These are phyloP conservation scores for Rhododendron kiyosumense DNA, from an alignment of 148 eudicot species.

Conservation along the genomic window DNA sequence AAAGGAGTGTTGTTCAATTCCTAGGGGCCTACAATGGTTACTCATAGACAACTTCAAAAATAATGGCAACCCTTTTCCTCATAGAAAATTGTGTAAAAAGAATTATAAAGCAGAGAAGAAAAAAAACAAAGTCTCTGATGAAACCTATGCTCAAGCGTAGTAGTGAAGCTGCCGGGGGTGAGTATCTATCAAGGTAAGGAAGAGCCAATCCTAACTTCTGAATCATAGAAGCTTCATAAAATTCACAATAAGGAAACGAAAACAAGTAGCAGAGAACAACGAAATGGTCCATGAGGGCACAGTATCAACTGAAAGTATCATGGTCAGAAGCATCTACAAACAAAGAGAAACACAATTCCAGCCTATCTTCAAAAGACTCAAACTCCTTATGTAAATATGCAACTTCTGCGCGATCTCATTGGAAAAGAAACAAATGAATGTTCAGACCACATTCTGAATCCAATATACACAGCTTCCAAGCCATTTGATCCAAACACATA, in stretches of 20 bases:
- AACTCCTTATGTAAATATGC: background rate
- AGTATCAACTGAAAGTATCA: background rate
- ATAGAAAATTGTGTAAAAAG: background rate
- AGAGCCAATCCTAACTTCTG: background rate
- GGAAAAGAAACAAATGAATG: background rate
- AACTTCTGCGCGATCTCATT: background rate
- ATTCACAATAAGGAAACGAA: background rate
- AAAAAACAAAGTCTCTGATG: background rate
- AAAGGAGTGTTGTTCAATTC: background rate
- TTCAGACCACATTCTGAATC: background rate
- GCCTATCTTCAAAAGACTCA: background rate
- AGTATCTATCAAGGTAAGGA: background rate
- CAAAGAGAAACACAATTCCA: background rate
- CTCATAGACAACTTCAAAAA: background rate
- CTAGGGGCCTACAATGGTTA: background rate
- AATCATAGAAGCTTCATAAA: background rate
- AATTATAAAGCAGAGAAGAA: background rate
- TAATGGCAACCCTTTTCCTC: background rate
- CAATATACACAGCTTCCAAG: background rate
- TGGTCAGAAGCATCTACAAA: background rate
- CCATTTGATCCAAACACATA: background rate
- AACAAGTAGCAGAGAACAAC: background rate
- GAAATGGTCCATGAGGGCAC: background rate
- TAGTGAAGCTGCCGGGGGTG: too few species aligned
- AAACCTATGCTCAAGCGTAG: background rate